These are phyloP conservation scores for Beta lomatogona DNA, from an alignment of 179 eudicot species.

Conservation along the genomic window DNA sequence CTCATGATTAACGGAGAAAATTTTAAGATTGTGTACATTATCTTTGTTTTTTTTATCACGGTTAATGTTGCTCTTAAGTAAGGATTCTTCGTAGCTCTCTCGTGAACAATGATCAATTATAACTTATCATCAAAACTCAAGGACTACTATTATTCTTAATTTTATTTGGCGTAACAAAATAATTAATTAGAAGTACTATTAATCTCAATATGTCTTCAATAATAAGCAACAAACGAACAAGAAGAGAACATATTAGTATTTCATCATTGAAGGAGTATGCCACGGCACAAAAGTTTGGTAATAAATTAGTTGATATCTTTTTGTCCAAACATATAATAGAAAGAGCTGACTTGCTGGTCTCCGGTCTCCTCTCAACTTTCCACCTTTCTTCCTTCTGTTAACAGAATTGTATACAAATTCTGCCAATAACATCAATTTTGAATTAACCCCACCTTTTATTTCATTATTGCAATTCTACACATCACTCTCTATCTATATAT, in stretches of 20 bases:
- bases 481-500: background rate
- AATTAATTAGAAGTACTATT: background rate
- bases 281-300: conserved; percentile 23
- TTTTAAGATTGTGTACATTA: too few species aligned
- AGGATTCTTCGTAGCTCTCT: too few species aligned
- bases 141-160: too few species aligned
- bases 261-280: conserved; percentile 17
- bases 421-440: conserved; percentile 12
- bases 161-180: background rate
- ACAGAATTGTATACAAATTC: conserved; percentile 9
- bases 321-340: background rate
- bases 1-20: too few species aligned
- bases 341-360: conserved; percentile 7
- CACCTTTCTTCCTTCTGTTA: conserved; percentile 7
- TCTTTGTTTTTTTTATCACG: too few species aligned
- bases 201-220: conserved; percentile 1
- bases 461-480: background rate
- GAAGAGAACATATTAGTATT: background rate
- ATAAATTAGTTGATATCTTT: conserved; percentile 7
- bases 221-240: background rate
- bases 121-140: too few species aligned
- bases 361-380: conserved; percentile 23
- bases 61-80: too few species aligned
- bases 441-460: background rate
- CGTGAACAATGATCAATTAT: too few species aligned